phyloP scores from a whole-genome alignment of 495 filamentous ascomycete species.

The Annulohypoxylon moriforme region DNA sequence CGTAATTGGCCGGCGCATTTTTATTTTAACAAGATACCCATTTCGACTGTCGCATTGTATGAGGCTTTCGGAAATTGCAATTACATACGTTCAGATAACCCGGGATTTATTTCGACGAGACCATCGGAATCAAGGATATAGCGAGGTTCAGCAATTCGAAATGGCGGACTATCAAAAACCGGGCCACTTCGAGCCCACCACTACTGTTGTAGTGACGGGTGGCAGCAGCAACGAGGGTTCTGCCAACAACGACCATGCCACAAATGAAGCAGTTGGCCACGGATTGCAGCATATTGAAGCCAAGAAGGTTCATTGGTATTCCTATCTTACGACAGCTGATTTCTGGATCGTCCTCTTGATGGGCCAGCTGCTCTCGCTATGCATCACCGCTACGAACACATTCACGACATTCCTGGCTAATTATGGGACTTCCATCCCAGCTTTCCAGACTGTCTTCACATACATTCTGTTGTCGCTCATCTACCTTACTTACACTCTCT shows the following conservation, averaged over 20 bases:
- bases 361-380: constrained; percentile 88
- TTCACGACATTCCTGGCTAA: constrained; percentile 79
- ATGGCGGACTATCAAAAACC: constrained; percentile 44
- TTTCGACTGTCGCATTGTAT: constrained; percentile 16
- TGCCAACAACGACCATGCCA: constrained; percentile 15
- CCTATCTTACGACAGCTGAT: constrained; percentile 83
- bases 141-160: constrained; percentile 38
- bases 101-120: constrained; percentile 28
- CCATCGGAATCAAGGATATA: constrained; percentile 33
- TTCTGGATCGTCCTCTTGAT: constrained; percentile 86
- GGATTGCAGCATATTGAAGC: constrained; percentile 59
- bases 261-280: constrained; percentile 46
- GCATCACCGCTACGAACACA: constrained; percentile 90
- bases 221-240: constrained; percentile 21
- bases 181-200: constrained; percentile 34
- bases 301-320: constrained; percentile 72
- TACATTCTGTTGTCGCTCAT: constrained; percentile 86
- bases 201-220: constrained; percentile 42
- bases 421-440: constrained; percentile 84
- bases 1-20: constrained; percentile 11
- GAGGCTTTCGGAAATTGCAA: constrained; percentile 22
- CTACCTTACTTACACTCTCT: constrained; percentile 85
- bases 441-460: constrained; percentile 95
- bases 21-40: constrained; percentile 13
- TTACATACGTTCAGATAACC: constrained; percentile 26